A percentile compares a stretch with the other conserved stretches of the same genome.
phyloP scores from a whole-genome alignment of 2,329 filamentous ascomycete genomes.

The Fusarium sp. region DNA sequence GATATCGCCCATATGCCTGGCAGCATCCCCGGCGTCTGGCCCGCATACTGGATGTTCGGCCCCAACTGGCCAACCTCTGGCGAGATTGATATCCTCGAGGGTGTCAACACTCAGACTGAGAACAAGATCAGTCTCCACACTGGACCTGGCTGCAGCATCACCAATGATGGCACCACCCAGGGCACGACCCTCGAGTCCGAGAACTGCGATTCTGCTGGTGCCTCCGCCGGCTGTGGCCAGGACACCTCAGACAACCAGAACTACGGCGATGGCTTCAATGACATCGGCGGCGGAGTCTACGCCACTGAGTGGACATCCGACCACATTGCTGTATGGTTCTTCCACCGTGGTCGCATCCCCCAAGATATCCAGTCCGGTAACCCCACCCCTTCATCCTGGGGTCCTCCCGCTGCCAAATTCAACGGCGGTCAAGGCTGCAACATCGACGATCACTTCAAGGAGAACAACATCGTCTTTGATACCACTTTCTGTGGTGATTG shows the following conservation, averaged over 20 bases:
- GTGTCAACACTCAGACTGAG: constrained; percentile 69
- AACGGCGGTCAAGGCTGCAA: constrained; percentile 72
- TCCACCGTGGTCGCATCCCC: constrained; percentile 73
- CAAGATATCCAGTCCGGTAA: constrained; percentile 65
- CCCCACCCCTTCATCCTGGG: constrained; percentile 76
- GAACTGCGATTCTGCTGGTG: constrained; percentile 67
- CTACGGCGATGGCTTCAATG: constrained; percentile 78
- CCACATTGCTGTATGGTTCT: constrained; percentile 84
- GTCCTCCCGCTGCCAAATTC: constrained; percentile 74
- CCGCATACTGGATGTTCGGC: constrained; percentile 76
- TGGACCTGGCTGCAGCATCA: constrained; percentile 65
- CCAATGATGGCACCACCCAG: constrained; percentile 56
- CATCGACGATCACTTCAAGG: constrained; percentile 73
- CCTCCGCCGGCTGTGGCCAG: constrained; percentile 68
- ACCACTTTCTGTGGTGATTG: constrained; percentile 89
- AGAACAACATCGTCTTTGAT: constrained; percentile 82
- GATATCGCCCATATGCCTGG: constrained; percentile 82
- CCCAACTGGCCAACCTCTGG: constrained; percentile 74
- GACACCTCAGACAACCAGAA: constrained; percentile 59
- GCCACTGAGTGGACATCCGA: constrained; percentile 79
- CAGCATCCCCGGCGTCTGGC: constrained; percentile 77
- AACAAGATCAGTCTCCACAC: constrained; percentile 77
- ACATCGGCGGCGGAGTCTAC: constrained; percentile 73
- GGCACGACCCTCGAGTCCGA: constrained; percentile 56
- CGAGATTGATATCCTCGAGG: constrained; percentile 85